A percentile compares a stretch with the other conserved stretches of the same genome.
phyloP scores from a whole-genome alignment of 202 grass and related monocot species.

The Panicum hallii region DNA sequence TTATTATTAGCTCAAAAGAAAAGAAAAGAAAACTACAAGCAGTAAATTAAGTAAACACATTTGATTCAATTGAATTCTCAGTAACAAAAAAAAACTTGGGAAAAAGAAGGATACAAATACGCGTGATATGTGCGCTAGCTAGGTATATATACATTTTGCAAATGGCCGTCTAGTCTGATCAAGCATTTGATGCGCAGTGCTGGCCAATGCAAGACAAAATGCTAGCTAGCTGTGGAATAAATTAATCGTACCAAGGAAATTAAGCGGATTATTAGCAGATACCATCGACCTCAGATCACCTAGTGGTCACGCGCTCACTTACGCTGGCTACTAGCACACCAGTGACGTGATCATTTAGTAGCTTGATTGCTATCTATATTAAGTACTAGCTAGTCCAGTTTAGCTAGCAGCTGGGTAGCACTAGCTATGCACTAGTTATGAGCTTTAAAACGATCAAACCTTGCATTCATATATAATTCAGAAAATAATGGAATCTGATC shows the following conservation, averaged over 20 bases:
- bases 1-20: neutral
- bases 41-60: neutral
- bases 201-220: constrained; percentile 34
- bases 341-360: no score
- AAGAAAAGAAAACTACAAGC: neutral
- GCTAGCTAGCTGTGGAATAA: constrained; percentile 16
- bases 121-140: neutral
- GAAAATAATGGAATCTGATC: no score
- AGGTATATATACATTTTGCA: neutral
- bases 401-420: no score
- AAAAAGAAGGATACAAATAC: neutral
- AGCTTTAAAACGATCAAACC: no score
- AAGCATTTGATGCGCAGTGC: neutral
- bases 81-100: neutral
- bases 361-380: no score
- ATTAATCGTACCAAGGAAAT: neutral
- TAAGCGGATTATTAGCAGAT: neutral
- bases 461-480: no score
- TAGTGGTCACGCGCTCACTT: constrained; percentile 22
- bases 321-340: neutral
- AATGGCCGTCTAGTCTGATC: neutral
- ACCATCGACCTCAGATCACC: neutral
- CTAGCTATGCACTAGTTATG: no score
- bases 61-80: neutral
- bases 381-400: no score